A percentile compares a stretch with the other conserved stretches of the same genome.
Conservation (phyloP, 257 asterid genomes). For the Oldenlandia corymbosa region DNA sequence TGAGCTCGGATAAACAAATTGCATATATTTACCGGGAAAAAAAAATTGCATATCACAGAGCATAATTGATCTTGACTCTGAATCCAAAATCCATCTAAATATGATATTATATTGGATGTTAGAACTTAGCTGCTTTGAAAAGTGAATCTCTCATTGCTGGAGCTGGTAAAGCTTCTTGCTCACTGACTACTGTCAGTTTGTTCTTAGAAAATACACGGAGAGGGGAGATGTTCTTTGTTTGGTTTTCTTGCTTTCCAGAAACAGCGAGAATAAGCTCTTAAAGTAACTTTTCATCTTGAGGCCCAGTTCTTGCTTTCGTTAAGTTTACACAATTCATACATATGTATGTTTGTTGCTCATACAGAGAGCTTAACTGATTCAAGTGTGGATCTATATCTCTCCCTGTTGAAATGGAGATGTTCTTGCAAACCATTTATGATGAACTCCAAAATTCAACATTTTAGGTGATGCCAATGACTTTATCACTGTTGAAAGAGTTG, state of each 20-base stretch:
- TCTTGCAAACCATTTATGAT: neutral
- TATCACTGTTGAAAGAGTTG: neutral
- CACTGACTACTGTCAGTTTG: neutral
- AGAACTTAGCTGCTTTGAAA: neutral
- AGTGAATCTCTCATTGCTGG: neutral
- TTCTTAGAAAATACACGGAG: neutral
- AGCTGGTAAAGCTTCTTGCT: neutral
- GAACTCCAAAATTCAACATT: neutral
- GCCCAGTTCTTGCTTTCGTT: neutral
- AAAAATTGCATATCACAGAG: neutral
- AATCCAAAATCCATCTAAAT: neutral
- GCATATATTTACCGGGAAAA: neutral
- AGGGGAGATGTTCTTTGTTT: neutral
- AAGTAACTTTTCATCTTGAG: neutral
- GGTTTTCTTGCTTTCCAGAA: neutral
- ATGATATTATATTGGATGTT: neutral
- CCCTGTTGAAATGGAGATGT: neutral
- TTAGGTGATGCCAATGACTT: neutral
- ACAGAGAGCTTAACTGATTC: neutral
- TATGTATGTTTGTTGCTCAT: neutral
- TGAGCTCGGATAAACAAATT: neutral
- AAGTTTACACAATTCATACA: neutral
- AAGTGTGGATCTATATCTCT: neutral
- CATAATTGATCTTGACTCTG: neutral
- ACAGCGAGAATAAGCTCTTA: neutral